Evolutionary conservation across 176 grass and related monocot species (phyloP).

Genomic region (Aechmea fasciata): DNA sequence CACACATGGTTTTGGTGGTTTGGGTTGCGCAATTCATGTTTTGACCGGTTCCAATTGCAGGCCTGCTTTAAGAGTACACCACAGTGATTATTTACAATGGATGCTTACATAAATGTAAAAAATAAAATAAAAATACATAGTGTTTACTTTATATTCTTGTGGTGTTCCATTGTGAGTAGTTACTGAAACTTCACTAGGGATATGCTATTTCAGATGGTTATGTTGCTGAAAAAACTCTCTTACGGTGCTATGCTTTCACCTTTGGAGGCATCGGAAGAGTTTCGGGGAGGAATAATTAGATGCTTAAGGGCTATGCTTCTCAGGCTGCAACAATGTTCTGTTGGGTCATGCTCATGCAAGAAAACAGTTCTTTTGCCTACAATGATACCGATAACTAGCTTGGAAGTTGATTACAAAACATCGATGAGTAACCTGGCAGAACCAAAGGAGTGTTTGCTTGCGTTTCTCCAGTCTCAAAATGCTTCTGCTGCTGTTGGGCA

Average conservation of each 20-base stretch:
- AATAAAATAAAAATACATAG: neutral
- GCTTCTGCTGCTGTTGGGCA: slow-evolving; percentile 86
- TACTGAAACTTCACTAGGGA: neutral
- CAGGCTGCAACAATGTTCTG: slow-evolving; percentile 58
- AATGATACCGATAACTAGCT: slow-evolving; percentile 18
- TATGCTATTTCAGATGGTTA: slow-evolving; percentile 44
- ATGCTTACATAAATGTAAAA: neutral
- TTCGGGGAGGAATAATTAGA: slow-evolving; percentile 63
- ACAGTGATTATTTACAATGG: neutral
- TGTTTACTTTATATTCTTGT: neutral
- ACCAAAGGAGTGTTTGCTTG: slow-evolving; percentile 66
- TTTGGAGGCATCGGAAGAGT: slow-evolving; percentile 79
- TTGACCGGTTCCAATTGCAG: neutral
- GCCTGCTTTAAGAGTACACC: neutral
- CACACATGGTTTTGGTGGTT: neutral
- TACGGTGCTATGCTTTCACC: slow-evolving; percentile 74
- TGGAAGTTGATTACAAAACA: slow-evolving; percentile 11
- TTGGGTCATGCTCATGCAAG: slow-evolving; percentile 50
- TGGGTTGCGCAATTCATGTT: neutral
- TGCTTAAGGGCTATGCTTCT: slow-evolving; percentile 75
- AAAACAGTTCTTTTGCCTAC: slow-evolving; percentile 37
- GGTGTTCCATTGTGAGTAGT: neutral
- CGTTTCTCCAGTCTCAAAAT: slow-evolving; percentile 69
- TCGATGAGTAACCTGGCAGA: slow-evolving; percentile 16
- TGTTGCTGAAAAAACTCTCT: slow-evolving; percentile 67